Evolutionary conservation across 805 yeast species (phyloP).

Genomic region (Blastobotrys parvus): DNA sequence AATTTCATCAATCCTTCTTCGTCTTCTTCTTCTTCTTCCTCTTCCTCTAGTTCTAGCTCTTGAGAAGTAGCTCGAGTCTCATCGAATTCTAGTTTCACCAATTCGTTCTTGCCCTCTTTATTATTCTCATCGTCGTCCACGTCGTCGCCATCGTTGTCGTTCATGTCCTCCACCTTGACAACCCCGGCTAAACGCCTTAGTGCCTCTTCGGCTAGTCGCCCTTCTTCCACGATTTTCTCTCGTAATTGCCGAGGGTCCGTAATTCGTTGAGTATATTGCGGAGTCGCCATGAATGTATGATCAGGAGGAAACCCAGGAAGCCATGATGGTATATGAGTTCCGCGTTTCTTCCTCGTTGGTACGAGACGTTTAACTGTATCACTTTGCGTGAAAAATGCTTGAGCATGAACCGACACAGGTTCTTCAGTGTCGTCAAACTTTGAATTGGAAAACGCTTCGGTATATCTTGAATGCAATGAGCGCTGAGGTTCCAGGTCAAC

Average conservation of each 20-base stretch:
- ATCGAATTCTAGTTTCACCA: constrained; percentile 7
- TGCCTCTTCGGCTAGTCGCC: constrained; percentile 72
- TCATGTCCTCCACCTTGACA: constrained; percentile 11
- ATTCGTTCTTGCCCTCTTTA: constrained; percentile 8
- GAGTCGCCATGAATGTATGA: constrained; percentile 78
- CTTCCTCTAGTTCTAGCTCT: constrained; percentile 6
- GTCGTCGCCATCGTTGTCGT: constrained; percentile 10
- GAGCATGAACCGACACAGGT: constrained; percentile 34
- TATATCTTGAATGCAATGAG: constrained; percentile 15
- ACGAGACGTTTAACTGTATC: constrained; percentile 47
- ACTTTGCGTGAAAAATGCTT: constrained; percentile 47
- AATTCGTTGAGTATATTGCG: constrained; percentile 52
- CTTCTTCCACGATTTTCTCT: constrained; percentile 68
- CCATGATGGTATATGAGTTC: constrained; percentile 57
- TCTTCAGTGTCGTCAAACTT: constrained; percentile 24
- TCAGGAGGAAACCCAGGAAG: constrained; percentile 90
- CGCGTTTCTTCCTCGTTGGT: constrained; percentile 38
- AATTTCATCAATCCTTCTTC: constrained; percentile 1
- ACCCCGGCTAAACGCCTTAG: constrained; percentile 45
- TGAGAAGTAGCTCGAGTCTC: constrained; percentile 1
- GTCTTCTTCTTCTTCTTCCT: constrained; percentile 2
- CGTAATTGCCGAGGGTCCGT: constrained; percentile 66
- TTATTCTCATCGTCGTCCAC: constrained; percentile 7
- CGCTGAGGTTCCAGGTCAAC: constrained; percentile 25
- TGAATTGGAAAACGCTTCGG: constrained; percentile 21